Conservation (phyloP, 2,329 filamentous ascomycete species). For the Nemania sp. region DNA sequence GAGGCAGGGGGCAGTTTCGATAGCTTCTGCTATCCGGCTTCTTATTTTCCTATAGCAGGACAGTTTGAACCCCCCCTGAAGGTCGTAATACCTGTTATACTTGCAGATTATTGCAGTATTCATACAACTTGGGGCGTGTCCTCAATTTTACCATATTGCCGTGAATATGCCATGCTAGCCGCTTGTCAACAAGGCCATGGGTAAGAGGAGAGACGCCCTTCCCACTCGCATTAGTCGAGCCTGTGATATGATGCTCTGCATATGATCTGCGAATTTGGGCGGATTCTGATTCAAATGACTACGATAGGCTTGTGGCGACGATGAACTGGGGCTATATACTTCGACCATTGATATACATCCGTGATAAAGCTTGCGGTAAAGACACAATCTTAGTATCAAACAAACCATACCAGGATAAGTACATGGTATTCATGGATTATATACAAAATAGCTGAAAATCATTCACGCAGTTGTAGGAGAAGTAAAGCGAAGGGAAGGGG, state of each 20-base stretch:
- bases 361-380: not conserved
- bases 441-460: no score
- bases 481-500: no score
- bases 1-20: slow-evolving; percentile 8
- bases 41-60: slow-evolving; percentile 28
- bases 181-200: not conserved
- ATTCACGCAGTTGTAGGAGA: no score
- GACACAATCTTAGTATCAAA: not conserved
- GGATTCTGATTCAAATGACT: no score
- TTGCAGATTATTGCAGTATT: not conserved
- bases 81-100: slow-evolving; percentile 14
- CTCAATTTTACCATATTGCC: not conserved
- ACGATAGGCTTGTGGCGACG: no score
- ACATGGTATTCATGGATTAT: not conserved
- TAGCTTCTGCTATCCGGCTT: slow-evolving; percentile 11
- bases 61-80: slow-evolving; percentile 21
- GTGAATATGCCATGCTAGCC: not conserved
- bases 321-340: no score
- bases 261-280: no score
- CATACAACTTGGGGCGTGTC: not conserved
- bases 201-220: not conserved
- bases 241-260: no score
- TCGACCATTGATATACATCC: not conserved
- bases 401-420: not conserved
- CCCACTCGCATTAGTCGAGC: not conserved